phyloP scores from a whole-genome alignment of 2,329 filamentous ascomycete genomes.

The Diaporthe amygdali region DNA sequence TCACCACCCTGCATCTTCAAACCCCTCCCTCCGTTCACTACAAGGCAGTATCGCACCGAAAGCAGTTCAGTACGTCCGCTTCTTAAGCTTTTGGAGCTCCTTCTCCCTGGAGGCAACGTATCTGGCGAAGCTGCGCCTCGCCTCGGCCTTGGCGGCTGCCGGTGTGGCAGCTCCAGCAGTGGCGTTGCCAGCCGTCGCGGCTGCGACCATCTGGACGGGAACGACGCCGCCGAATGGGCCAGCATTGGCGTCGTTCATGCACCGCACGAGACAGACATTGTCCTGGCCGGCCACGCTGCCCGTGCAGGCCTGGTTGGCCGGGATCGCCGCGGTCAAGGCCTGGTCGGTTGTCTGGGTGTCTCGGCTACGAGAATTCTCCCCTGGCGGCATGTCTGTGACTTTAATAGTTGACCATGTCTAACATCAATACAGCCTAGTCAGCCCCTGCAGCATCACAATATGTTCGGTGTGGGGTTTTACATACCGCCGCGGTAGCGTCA shows the following conservation, averaged over 20 bases:
- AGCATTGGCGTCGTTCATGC: slow-evolving; percentile 63
- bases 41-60: too few species aligned
- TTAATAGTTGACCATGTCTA: slow-evolving; percentile 56
- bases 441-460: neutral
- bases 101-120: slow-evolving; percentile 4
- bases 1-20: neutral
- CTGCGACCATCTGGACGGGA: slow-evolving; percentile 36
- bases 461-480: neutral
- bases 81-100: slow-evolving; percentile 13
- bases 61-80: slow-evolving; percentile 6
- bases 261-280: slow-evolving; percentile 67
- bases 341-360: slow-evolving; percentile 37
- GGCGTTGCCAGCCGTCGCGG: slow-evolving; percentile 4
- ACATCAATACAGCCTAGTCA: neutral
- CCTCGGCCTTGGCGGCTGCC: neutral
- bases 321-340: slow-evolving; percentile 59
- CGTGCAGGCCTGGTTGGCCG: slow-evolving; percentile 60
- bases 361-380: slow-evolving; percentile 53
- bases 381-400: slow-evolving; percentile 59
- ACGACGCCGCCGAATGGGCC: slow-evolving; percentile 63
- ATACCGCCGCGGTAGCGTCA: slow-evolving; percentile 55
- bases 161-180: slow-evolving; percentile 23
- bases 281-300: slow-evolving; percentile 63
- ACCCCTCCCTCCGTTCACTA: too few species aligned
- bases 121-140: slow-evolving; percentile 11